These are phyloP conservation scores for Zygoascus biomembranicola DNA, from an alignment of 805 yeast species.

Conservation along the genomic window DNA sequence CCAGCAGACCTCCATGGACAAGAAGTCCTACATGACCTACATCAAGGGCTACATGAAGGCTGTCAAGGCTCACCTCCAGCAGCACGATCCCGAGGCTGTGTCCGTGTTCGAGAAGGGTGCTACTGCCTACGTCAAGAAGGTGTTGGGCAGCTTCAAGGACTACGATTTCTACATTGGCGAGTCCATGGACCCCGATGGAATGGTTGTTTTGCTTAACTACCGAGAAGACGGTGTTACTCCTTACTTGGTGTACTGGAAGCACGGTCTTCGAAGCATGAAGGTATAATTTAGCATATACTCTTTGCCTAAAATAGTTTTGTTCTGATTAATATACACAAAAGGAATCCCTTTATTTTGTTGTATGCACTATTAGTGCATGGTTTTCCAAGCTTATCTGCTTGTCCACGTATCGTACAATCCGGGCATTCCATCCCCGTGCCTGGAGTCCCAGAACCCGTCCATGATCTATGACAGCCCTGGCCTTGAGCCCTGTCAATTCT, in stretches of 20 bases:
- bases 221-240: constrained; percentile 99
- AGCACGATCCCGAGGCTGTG: constrained; percentile 79
- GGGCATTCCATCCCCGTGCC: constrained; percentile 25
- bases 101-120: constrained; percentile 97
- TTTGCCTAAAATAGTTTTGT: neutral
- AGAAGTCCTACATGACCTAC: constrained; percentile 94
- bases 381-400: constrained; percentile 61
- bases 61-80: constrained; percentile 85
- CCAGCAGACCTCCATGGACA: constrained; percentile 93
- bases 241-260: constrained; percentile 97
- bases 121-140: constrained; percentile 90
- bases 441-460: constrained; percentile 49
- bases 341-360: neutral
- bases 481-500: constrained; percentile 53
- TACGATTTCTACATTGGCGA: constrained; percentile 99
- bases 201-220: constrained; percentile 97
- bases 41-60: constrained; percentile 98
- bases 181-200: constrained; percentile 99
- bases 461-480: constrained; percentile 68
- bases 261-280: constrained; percentile 87
- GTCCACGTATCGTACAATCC: constrained; percentile 52
- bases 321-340: neutral
- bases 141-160: constrained; percentile 91
- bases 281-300: constrained; percentile 44
- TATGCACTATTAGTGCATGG: constrained; percentile 22